Base-by-base conservation (phyloP, 2,329 filamentous ascomycete species). In the Fusarium begoniae region DNA sequence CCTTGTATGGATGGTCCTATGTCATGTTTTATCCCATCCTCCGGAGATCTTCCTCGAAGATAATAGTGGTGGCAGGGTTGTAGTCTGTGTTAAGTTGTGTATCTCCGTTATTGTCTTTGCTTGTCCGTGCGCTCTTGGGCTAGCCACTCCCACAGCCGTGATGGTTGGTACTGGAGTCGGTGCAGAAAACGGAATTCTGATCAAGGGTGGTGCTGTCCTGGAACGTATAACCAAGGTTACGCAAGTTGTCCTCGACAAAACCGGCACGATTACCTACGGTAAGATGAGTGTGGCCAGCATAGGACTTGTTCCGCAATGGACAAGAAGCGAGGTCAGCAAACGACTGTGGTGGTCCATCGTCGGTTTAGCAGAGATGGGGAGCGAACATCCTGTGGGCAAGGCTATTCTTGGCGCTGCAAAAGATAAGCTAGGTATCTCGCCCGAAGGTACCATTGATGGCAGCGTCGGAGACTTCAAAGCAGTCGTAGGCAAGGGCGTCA, bases 61-160 rank as follows among this genome's bases (percentile, higher is more conserved):
- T 66, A 89, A 90, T 44, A 96, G 93, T 79, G 96, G 96, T 69
- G 96, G 96, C 62, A 96, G 94, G 80, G 86, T 98, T 71, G 98
- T 99, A 93, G 94, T 98, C 5, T 99, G 96, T 81, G 87, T 98
- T 72, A 97, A 98, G 85, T 90, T 99, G 18, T 98, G 96, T 83
- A 99, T 99, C 77, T 97, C 96, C 0, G 96, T 99, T 76, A 97
- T 99, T 80, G 96, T 98, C n/a, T 98, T 99, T 82, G 96, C 96
- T 8, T 99, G 96, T 80, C 96, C 96, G 22, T 99, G 96, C 80
- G 96, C 96, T 3, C 90, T 99, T 22, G 96, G 96, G 61, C 88
- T 99, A 22, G 95, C 95, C n/a, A 98, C 96, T 2, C 96, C 96
- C 4, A 99, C 96, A 0, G 96, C 96, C 5, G 95, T 99, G 81